Conservation (phyloP, 345 rosid species). For the Citrus glauca region DNA sequence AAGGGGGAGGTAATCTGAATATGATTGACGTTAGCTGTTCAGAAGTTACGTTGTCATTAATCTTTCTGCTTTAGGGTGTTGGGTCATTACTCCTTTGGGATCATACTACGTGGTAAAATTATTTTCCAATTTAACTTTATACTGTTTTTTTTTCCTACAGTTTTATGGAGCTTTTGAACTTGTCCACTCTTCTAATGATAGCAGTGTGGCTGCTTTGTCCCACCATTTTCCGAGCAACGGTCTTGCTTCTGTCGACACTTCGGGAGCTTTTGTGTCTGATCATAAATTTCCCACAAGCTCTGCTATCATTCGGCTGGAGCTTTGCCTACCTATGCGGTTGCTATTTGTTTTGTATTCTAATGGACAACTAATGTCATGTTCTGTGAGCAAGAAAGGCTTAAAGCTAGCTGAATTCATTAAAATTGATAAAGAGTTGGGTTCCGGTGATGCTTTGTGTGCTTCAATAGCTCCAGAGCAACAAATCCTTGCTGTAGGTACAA, state of each 20-base stretch:
- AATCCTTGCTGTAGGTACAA: slow-evolving; percentile 94
- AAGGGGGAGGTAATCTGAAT: slow-evolving; percentile 81
- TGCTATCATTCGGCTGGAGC: slow-evolving; percentile 63
- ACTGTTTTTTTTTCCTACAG: slow-evolving; percentile 32
- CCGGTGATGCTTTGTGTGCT: slow-evolving; percentile 77
- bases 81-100: neutral
- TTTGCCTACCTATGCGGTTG: slow-evolving; percentile 63
- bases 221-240: slow-evolving; percentile 51
- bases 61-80: neutral
- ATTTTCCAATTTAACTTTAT: slow-evolving; percentile 1
- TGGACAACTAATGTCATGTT: slow-evolving; percentile 72
- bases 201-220: slow-evolving; percentile 30
- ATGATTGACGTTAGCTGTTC: slow-evolving; percentile 6
- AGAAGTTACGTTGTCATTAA: neutral
- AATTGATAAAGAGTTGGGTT: slow-evolving; percentile 62
- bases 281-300: slow-evolving; percentile 32
- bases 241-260: slow-evolving; percentile 38
- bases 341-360: slow-evolving; percentile 70
- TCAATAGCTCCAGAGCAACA: slow-evolving; percentile 88
- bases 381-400: slow-evolving; percentile 82
- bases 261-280: slow-evolving; percentile 28
- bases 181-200: slow-evolving; percentile 30
- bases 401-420: slow-evolving; percentile 66
- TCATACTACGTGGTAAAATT: slow-evolving; percentile 1
- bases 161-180: slow-evolving; percentile 77